Evolutionary conservation across 306 rosid species (phyloP), one percentile per base, ranked within the genome.

Genomic region (Acacia confusa): DNA sequence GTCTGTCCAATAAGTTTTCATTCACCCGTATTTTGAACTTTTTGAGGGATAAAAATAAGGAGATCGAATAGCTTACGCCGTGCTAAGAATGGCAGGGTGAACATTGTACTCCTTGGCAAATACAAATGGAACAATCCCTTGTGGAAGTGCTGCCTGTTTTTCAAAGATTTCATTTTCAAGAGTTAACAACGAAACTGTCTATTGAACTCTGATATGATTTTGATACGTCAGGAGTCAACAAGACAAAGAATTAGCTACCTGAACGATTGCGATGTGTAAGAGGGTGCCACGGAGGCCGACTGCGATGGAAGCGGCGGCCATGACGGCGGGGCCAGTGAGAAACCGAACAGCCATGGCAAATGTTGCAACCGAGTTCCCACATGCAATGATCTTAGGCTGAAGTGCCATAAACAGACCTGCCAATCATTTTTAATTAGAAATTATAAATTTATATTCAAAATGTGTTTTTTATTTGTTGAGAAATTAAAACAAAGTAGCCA

Each of bases 91-190:
- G 64, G 98, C 86, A 5, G 99, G 99, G 80, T 95, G 99, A 20
- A 95, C 92, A 78, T 95, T 95, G 89, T 95, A 95, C 84, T 95
- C 99, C 82, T 93, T 95, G 25, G 99, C 98, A 88, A 95, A 95
- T 76, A 95, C 99, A 75, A 95, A 95, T 2, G 99, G 98, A 77
- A 95, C 99, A 79, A 95, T 91, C 43, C 99, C 99, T 88, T 95
- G 99, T 4, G 99, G 99, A 79, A 95, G 94, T 17, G 99, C 98
- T 65, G 99, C 99, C 98, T 95, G 69, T 64, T 72, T 36, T 81
- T 30, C 74, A 81, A 38, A 70, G 83, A 78, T 76, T 57, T 34
- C 30, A 55, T 53, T 72, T 78, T 30, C 63, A 11, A 60, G 45
- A 76, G 84, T 34, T 14, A 77, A 74, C 40, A n/a, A 8, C 25